These are phyloP conservation scores for Sedum album DNA, from an alignment of 164 flowering plant species.

Conservation along the genomic window DNA sequence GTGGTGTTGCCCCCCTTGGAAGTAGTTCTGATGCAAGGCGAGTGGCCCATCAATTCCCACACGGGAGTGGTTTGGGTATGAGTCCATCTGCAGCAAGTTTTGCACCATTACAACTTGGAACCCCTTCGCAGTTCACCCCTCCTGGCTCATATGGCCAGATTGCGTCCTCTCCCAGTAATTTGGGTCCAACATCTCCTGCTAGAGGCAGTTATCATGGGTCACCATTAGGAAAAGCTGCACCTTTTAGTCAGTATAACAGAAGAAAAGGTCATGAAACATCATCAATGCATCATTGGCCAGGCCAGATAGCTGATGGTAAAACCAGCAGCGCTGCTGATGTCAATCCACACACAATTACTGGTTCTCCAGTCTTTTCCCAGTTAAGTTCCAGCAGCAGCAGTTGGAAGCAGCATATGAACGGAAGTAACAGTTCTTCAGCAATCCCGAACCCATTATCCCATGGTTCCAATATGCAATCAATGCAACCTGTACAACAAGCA, in stretches of 20 bases:
- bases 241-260: conserved; percentile 53
- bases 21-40: conserved; percentile 79
- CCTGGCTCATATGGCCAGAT: conserved; percentile 62
- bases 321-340: conserved; percentile 44
- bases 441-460: conserved; percentile 20
- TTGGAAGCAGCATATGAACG: conserved; percentile 56
- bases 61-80: conserved; percentile 72
- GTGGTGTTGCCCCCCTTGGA: conserved; percentile 60
- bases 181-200: conserved; percentile 82
- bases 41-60: conserved; percentile 48
- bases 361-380: conserved; percentile 45
- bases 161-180: conserved; percentile 71
- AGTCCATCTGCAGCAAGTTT: conserved; percentile 74
- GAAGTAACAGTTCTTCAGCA: conserved; percentile 26
- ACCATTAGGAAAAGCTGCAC: conserved; percentile 70
- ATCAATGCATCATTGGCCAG: conserved; percentile 51
- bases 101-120: conserved; percentile 78
- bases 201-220: conserved; percentile 77
- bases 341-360: conserved; percentile 32
- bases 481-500: conserved; percentile 24
- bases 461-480: conserved; percentile 20
- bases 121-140: conserved; percentile 94
- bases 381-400: conserved; percentile 25
- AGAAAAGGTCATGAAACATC: conserved; percentile 62
- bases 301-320: conserved; percentile 32